Percentiles rank a stretch among this genome's conserved stretches.
Conservation (phyloP, 1,284 basidiomycete species). For the Paramarasmius palmivorus region DNA sequence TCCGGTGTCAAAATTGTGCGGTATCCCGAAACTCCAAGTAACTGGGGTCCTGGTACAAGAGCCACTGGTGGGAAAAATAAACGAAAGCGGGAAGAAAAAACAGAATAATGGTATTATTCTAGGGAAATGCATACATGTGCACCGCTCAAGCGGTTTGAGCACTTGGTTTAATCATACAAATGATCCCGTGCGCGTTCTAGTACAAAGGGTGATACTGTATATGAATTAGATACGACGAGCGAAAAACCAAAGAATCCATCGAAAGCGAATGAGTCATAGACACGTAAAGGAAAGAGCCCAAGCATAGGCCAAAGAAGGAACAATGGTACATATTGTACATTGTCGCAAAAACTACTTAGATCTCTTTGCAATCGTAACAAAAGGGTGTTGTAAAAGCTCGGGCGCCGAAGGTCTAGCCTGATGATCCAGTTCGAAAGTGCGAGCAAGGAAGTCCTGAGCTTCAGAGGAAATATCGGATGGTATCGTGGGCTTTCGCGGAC, state of each 20-base stretch:
- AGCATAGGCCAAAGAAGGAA: neutral
- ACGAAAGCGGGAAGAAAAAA: slow-evolving; percentile 32
- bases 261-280: too few species aligned
- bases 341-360: slow-evolving; percentile 5
- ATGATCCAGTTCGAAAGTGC: slow-evolving; percentile 86
- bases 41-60: slow-evolving; percentile 90
- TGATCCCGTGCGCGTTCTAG: slow-evolving; percentile 7
- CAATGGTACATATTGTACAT: neutral
- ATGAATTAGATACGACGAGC: neutral
- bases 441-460: slow-evolving; percentile 81
- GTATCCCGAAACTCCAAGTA: slow-evolving; percentile 90
- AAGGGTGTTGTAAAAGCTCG: slow-evolving; percentile 75
- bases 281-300: slow-evolving; percentile 5
- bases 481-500: slow-evolving; percentile 77
- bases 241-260: slow-evolving; percentile 5
- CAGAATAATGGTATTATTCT: slow-evolving; percentile 8
- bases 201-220: slow-evolving; percentile 10
- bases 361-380: slow-evolving; percentile 47
- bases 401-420: slow-evolving; percentile 80
- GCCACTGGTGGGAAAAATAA: slow-evolving; percentile 54
- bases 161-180: slow-evolving; percentile 7
- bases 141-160: neutral
- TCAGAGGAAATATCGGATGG: slow-evolving; percentile 88
- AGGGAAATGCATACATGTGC: neutral
- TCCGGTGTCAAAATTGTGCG: slow-evolving; percentile 78